A percentile compares a stretch with the other conserved stretches of the same genome.
Evolutionary conservation across 1,284 basidiomycete species (phyloP).

Genomic region (Fomitopsis pinicola): DNA sequence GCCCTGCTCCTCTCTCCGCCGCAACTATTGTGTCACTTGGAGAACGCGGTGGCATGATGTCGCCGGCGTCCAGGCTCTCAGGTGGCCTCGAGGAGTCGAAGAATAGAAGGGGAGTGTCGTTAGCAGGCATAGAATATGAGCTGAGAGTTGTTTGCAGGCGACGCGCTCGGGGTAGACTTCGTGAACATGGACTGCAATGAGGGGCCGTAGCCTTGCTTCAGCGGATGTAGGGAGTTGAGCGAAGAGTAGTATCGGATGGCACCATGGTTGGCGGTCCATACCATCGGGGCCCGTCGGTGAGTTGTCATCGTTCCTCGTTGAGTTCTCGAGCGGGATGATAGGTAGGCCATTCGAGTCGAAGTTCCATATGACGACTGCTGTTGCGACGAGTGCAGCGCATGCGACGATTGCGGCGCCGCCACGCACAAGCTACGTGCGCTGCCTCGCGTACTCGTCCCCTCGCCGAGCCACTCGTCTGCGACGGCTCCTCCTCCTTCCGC

Average conservation of each 20-base stretch:
- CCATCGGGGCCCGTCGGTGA: conserved; percentile 26
- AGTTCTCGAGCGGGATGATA: conserved; percentile 41
- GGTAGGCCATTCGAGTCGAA: conserved; percentile 22
- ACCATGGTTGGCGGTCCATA: conserved; percentile 12
- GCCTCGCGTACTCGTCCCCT: conserved; percentile 6
- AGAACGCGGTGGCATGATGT: conserved; percentile 20
- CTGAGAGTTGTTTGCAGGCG: conserved; percentile 18
- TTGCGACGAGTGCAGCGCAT: conserved; percentile 16
- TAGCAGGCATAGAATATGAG: no score
- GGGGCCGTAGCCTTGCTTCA: conserved; percentile 63
- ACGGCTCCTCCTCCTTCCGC: conserved; percentile 22
- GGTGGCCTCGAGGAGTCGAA: conserved; percentile 23
- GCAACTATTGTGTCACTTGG: conserved; percentile 17
- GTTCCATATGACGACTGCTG: conserved; percentile 21
- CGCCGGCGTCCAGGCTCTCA: conserved; percentile 8
- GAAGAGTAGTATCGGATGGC: conserved; percentile 52
- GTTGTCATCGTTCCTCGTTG: conserved; percentile 34
- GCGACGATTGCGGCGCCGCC: conserved; percentile 25
- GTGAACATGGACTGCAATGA: conserved; percentile 52
- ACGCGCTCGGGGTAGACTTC: conserved; percentile 13
- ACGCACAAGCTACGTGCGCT: conserved; percentile 11
- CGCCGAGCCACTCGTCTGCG: conserved; percentile 12
- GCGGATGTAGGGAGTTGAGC: conserved; percentile 68
- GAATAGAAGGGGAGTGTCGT: conserved; percentile 23
- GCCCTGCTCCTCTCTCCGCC: conserved; percentile 16